These are phyloP conservation scores for Sanghuangporus sanghuang DNA, from an alignment of 1,284 basidiomycete genomes.

Conservation along the genomic window DNA sequence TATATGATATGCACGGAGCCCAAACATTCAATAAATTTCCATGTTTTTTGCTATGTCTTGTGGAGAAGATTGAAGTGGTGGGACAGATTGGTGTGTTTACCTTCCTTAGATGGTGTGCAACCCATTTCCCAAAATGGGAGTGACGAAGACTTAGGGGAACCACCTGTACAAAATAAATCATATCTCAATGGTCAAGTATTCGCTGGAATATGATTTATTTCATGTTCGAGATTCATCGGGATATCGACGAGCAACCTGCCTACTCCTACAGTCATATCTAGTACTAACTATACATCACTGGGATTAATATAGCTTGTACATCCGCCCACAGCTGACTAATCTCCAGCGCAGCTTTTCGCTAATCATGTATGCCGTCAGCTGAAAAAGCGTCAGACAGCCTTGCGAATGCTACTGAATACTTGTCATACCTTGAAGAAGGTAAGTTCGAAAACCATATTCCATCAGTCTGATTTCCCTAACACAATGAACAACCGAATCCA, in stretches of 20 bases:
- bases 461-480: no score
- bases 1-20: no score
- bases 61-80: no score
- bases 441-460: neutral
- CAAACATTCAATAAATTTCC: no score
- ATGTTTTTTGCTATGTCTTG: no score
- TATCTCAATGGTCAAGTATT: no score
- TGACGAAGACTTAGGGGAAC: no score
- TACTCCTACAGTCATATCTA: neutral
- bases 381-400: neutral
- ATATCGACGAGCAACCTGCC: neutral
- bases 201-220: no score
- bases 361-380: neutral
- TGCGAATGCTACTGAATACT: neutral
- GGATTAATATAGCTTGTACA: neutral
- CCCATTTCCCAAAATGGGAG: no score
- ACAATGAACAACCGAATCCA: neutral
- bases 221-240: neutral
- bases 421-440: neutral
- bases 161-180: no score
- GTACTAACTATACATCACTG: neutral
- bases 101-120: no score
- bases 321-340: neutral
- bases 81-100: no score
- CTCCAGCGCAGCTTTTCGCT: neutral